These are phyloP conservation scores for Leishmania lainsoni DNA, from an alignment of 208 protist genomes.

Conservation along the genomic window DNA sequence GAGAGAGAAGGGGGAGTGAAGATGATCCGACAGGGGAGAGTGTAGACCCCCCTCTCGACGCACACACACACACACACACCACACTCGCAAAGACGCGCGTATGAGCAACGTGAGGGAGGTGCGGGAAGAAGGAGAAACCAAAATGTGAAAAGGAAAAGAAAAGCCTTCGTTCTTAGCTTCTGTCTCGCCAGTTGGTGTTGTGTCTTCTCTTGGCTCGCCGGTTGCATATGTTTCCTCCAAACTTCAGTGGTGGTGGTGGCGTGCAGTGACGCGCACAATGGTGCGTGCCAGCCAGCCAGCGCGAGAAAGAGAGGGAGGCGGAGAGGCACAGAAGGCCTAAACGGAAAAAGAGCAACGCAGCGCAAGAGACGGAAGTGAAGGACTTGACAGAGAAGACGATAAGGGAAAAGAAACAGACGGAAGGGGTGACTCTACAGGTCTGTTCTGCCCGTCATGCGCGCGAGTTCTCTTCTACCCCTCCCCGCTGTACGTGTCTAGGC, in stretches of 20 bases:
- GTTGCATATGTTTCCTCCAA: neutral
- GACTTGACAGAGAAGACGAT: conserved; percentile 10
- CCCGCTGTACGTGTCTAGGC: neutral
- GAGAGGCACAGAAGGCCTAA: neutral
- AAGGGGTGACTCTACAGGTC: neutral
- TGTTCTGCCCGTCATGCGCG: neutral
- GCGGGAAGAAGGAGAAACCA: neutral
- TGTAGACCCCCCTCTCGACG: neutral
- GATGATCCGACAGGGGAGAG: neutral
- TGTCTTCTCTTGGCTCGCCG: too few species aligned
- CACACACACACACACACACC: neutral
- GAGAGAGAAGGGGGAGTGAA: neutral
- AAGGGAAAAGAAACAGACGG: conserved; percentile 8
- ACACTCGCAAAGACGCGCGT: neutral
- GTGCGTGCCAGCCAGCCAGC: neutral
- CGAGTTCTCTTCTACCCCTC: neutral
- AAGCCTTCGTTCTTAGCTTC: neutral
- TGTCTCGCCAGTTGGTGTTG: neutral
- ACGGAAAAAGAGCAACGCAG: neutral
- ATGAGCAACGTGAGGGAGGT: neutral
- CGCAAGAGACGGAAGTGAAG: neutral
- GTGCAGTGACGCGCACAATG: neutral
- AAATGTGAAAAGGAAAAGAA: neutral
- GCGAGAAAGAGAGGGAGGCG: neutral
- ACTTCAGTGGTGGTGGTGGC: neutral